These are phyloP conservation scores for Bryoglossum gracile DNA, from an alignment of 495 filamentous ascomycete genomes.

Conservation along the genomic window DNA sequence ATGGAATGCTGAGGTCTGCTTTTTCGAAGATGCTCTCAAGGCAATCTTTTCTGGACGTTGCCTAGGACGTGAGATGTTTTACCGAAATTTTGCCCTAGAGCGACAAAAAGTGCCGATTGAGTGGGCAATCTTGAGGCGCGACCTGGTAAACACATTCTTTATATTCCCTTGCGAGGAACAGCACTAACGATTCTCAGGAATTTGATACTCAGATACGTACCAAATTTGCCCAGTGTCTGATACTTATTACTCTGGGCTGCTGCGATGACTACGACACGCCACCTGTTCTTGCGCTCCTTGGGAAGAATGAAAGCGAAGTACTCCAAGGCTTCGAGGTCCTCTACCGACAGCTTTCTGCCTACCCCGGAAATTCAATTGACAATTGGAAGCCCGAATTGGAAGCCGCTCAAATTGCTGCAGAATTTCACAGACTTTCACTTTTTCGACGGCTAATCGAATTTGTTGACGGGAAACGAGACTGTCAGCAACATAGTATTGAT, in stretches of 20 bases:
- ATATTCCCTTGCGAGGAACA: not conserved
- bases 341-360: not conserved
- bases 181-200: constrained; percentile 1
- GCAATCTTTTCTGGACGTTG: not conserved
- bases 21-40: not conserved
- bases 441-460: not conserved
- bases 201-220: not conserved
- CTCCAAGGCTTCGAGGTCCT: not conserved
- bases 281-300: constrained; percentile 3
- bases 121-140: constrained; percentile 7
- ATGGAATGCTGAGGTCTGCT: not conserved
- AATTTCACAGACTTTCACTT: not conserved
- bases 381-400: not conserved
- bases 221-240: constrained; percentile 3
- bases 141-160: constrained; percentile 2
- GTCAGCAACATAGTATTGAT: not conserved
- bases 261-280: constrained; percentile 1
- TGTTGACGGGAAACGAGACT: not conserved
- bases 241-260: constrained; percentile 6
- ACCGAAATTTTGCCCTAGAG: not conserved
- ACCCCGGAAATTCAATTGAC: not conserved
- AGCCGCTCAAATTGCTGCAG: not conserved
- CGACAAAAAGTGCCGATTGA: not conserved
- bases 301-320: constrained; percentile 6
- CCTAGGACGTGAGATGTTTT: not conserved